Conservation (phyloP, 225 moss, liverwort and hornwort genomes). For the Anthoceros angustus region DNA sequence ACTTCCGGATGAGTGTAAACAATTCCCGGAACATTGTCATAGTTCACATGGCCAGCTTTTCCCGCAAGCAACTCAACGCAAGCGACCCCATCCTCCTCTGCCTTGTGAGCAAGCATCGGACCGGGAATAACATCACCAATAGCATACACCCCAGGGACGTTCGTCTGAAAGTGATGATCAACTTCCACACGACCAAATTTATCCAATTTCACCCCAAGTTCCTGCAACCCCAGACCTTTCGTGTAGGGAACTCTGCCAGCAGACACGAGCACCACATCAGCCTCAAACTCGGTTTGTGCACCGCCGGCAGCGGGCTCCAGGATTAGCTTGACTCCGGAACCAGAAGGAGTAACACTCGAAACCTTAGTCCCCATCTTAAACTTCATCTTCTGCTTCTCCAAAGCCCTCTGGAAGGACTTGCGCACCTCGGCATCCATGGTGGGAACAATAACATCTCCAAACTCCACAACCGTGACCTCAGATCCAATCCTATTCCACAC, state of each 20-base stretch:
- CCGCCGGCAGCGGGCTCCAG: constrained; percentile 70
- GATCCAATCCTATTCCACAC: constrained; percentile 53
- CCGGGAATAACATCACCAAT: constrained; percentile 96
- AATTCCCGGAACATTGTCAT: constrained; percentile 82
- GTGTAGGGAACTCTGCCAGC: constrained; percentile 70
- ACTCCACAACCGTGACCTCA: constrained; percentile 45
- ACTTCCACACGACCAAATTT: constrained; percentile 83
- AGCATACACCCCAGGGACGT: constrained; percentile 54
- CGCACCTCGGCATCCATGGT: constrained; percentile 52
- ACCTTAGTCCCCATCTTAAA: constrained; percentile 72
- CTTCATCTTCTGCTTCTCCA: constrained; percentile 66
- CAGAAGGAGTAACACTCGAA: constrained; percentile 55
- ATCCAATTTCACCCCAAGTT: constrained; percentile 79
- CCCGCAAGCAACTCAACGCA: constrained; percentile 86
- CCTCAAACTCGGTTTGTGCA: constrained; percentile 51
- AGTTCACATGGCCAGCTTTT: constrained; percentile 92
- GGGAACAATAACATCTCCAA: constrained; percentile 51
- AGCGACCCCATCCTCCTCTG: constrained; percentile 87
- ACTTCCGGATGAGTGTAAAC: constrained; percentile 98
- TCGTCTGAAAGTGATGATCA: constrained; percentile 68
- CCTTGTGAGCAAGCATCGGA: constrained; percentile 96
- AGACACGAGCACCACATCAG: constrained; percentile 66
- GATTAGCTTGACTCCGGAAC: constrained; percentile 41
- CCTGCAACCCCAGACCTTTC: constrained; percentile 64
- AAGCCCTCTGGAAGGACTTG: constrained; percentile 37